Evolutionary conservation across 1,284 basidiomycete genomes (phyloP).

Genomic region (Trichosporon ovoides): DNA sequence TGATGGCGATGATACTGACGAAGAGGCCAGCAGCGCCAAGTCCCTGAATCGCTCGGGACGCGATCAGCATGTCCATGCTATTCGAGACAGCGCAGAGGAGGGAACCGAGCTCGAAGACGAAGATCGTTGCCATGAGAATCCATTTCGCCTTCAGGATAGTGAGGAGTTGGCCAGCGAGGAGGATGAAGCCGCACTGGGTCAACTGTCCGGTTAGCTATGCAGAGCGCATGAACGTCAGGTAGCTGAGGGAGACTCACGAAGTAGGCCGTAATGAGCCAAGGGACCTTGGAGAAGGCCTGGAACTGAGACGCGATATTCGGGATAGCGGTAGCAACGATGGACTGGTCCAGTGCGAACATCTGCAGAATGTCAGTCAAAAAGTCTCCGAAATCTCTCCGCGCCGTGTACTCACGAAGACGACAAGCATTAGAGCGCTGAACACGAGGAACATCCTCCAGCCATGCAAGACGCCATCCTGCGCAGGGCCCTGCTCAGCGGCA

Average conservation of each 20-base stretch:
- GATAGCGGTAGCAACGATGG: conserved; percentile 49
- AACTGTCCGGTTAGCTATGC: conserved; percentile 11
- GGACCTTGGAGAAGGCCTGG: conserved; percentile 46
- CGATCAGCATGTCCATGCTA: conserved; percentile 49
- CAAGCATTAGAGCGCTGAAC: conserved; percentile 36
- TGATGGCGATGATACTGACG: conserved; percentile 50
- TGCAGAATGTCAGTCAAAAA: too few relatives aligned
- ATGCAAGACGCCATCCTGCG: conserved; percentile 23
- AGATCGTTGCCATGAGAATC: conserved; percentile 51
- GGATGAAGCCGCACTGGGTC: conserved; percentile 48
- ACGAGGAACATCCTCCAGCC: conserved; percentile 32
- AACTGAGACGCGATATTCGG: conserved; percentile 52
- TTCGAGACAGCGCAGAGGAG: conserved; percentile 54
- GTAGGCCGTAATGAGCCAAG: conserved; percentile 52
- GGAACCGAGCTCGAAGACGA: conserved; percentile 52
- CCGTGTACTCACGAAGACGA: conserved; percentile 43
- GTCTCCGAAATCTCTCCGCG: too few relatives aligned
- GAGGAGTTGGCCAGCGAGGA: conserved; percentile 50
- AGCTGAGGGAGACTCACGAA: conserved; percentile 40
- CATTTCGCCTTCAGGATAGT: conserved; percentile 50
- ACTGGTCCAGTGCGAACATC: conserved; percentile 35
- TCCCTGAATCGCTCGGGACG: conserved; percentile 52
- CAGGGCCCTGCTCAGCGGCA: neutral
- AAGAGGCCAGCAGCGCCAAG: conserved; percentile 40
- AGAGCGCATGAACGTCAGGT: conserved; percentile 15